phyloP scores from a whole-genome alignment of 2,329 filamentous ascomycete species.

The Niveomyces coronatus region DNA sequence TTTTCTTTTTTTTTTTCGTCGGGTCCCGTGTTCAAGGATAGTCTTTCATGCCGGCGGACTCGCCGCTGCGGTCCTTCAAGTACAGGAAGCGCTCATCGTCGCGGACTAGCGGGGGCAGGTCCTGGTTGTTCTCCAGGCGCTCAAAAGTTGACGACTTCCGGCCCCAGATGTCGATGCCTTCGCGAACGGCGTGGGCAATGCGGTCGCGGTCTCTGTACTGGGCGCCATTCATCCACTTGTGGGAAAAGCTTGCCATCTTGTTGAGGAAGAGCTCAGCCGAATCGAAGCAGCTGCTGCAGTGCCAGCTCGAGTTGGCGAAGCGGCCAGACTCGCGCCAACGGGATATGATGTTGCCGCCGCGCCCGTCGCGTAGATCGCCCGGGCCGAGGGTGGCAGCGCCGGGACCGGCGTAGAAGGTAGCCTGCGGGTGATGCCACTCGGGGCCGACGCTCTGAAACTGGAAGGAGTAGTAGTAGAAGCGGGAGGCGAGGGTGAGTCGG shows the following conservation, averaged over 20 bases:
- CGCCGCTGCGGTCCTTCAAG: conserved; percentile 34
- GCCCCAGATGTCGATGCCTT: conserved; percentile 47
- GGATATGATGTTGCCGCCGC: conserved; percentile 21
- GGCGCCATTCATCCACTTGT: conserved; percentile 40
- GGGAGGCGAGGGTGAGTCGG: conserved; percentile 39
- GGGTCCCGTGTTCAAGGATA: conserved; percentile 18
- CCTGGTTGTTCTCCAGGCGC: conserved; percentile 38
- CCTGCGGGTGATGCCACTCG: conserved; percentile 49
- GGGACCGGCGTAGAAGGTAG: conserved; percentile 38
- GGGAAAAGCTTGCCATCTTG: conserved; percentile 48
- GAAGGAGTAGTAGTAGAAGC: conserved; percentile 49
- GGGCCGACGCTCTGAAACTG: conserved; percentile 33
- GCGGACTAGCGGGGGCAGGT: conserved; percentile 39
- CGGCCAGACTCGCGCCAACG: conserved; percentile 17
- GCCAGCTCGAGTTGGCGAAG: conserved; percentile 44
- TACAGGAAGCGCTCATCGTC: conserved; percentile 32
- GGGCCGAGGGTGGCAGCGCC: conserved; percentile 38
- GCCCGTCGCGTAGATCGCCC: conserved; percentile 39
- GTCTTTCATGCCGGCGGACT: conserved; percentile 37
- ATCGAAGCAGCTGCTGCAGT: conserved; percentile 51
- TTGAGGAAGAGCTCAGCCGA: conserved; percentile 43
- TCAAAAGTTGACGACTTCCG: conserved; percentile 36
- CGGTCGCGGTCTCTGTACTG: conserved; percentile 35
- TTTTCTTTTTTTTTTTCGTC: not conserved
- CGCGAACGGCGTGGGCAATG: conserved; percentile 40